phyloP scores from a whole-genome alignment of 2,329 filamentous ascomycete genomes.

The Colletotrichum spaethianum region DNA sequence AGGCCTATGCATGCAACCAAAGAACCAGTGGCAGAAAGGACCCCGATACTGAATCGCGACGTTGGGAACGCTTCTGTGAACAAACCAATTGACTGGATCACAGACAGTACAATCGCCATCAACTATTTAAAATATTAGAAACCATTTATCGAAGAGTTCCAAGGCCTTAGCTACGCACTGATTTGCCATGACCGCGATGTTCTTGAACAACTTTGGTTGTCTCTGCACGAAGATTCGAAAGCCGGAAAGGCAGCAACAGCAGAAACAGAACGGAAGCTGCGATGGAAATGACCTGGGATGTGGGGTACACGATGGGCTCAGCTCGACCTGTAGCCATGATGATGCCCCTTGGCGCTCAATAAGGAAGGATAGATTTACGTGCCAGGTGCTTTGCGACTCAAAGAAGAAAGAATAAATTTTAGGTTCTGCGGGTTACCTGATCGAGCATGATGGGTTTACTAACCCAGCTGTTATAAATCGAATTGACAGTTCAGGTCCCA shows the following conservation, averaged over 20 bases:
- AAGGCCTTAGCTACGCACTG: too few relatives aligned
- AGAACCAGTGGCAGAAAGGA: background rate
- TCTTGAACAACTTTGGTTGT: constrained; percentile 12
- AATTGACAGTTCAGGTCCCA: too few relatives aligned
- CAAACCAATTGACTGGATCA: background rate
- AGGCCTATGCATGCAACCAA: constrained; percentile 7
- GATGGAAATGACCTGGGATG: background rate
- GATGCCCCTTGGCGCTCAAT: background rate
- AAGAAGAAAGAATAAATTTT: too few relatives aligned
- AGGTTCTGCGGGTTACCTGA: too few relatives aligned
- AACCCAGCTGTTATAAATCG: too few relatives aligned
- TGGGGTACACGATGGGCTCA: background rate
- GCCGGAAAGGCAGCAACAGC: constrained; percentile 4
- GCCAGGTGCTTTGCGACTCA: too few relatives aligned
- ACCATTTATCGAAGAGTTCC: too few relatives aligned
- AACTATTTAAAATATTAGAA: too few relatives aligned
- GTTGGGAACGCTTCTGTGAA: too few relatives aligned
- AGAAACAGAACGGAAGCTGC: constrained; percentile 4
- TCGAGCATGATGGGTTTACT: too few relatives aligned
- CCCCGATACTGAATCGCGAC: background rate
- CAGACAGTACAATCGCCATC: background rate
- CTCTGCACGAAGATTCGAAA: background rate
- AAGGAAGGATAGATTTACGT: too few relatives aligned
- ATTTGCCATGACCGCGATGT: background rate
- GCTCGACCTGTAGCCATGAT: background rate